These are phyloP conservation scores for Elongisporangium prolatum DNA, from an alignment of 352 stramenopile genomes.

Conservation along the genomic window DNA sequence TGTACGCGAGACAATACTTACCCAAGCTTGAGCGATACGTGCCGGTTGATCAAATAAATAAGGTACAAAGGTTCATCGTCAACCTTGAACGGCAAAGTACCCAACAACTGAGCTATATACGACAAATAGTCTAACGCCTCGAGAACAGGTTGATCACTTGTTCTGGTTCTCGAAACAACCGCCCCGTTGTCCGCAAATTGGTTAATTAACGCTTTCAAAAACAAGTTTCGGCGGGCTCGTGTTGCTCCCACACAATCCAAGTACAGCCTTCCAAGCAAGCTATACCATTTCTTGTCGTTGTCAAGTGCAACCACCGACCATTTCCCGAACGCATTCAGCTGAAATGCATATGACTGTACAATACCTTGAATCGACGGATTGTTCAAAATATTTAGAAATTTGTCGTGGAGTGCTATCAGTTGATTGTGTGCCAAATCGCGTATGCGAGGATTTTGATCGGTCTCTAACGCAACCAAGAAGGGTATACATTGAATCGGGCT, in stretches of 20 bases:
- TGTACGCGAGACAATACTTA: conserved; percentile 27
- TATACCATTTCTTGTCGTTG: conserved; percentile 69
- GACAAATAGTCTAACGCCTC: conserved; percentile 63
- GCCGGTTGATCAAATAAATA: conserved; percentile 86
- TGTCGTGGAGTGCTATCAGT: conserved; percentile 53
- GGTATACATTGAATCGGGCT: conserved; percentile 76
- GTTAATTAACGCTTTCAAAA: conserved; percentile 64
- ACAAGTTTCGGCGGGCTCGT: conserved; percentile 42
- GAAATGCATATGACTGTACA: conserved; percentile 57
- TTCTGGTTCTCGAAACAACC: conserved; percentile 25
- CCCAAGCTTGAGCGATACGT: conserved; percentile 74
- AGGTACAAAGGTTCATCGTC: conserved; percentile 83
- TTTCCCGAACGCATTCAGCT: conserved; percentile 48
- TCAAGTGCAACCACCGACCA: conserved; percentile 45
- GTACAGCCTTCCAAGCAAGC: conserved; percentile 71
- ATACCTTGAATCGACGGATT: conserved; percentile 61
- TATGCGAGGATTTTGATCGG: conserved; percentile 60
- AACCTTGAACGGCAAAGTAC: conserved; percentile 68
- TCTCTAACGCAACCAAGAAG: conserved; percentile 72
- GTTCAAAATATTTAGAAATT: conserved; percentile 47
- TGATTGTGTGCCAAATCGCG: conserved; percentile 66
- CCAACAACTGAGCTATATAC: conserved; percentile 68
- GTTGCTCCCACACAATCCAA: conserved; percentile 43
- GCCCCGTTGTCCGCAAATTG: conserved; percentile 60
- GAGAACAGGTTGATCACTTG: conserved; percentile 3